phyloP scores from a whole-genome alignment of 2,329 filamentous ascomycete species.

The Dothideomycetes sp. region DNA sequence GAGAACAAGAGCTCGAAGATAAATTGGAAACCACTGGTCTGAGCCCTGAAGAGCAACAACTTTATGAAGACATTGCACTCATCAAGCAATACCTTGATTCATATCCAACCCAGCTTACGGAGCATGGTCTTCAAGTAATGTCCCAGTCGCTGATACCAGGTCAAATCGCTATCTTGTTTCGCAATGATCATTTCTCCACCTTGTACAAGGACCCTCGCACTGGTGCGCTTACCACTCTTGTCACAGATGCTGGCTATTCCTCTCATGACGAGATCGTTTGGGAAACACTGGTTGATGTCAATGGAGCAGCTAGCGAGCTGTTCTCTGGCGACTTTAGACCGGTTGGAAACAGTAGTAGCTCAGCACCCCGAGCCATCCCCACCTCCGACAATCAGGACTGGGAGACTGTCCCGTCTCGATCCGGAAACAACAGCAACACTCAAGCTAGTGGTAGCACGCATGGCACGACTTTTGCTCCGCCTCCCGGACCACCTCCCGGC shows the following conservation, averaged over 20 bases:
- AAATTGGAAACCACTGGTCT: conserved; percentile 59
- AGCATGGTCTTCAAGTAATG: conserved; percentile 67
- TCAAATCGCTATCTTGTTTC: conserved; percentile 80
- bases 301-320: conserved; percentile 70
- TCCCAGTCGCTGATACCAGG: conserved; percentile 60
- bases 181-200: conserved; percentile 95
- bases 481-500: conserved; percentile 19
- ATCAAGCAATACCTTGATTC: conserved; percentile 74
- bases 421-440: conserved; percentile 13
- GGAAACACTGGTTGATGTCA: conserved; percentile 86
- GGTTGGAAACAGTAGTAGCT: conserved; percentile 50
- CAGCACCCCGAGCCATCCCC: conserved; percentile 14
- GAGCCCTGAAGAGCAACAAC: conserved; percentile 60
- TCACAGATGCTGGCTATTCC: conserved; percentile 87
- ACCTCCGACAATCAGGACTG: conserved; percentile 34
- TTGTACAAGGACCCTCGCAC: conserved; percentile 79
- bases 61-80: conserved; percentile 70
- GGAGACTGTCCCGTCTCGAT: conserved; percentile 42
- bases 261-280: conserved; percentile 86
- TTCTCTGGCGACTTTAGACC: conserved; percentile 83
- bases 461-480: conserved; percentile 7
- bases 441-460: not conserved
- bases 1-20: conserved; percentile 76
- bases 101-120: conserved; percentile 79
- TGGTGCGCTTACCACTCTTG: conserved; percentile 65